These are phyloP conservation scores for Talaromyces albobiverticillius DNA, from an alignment of 2,329 filamentous ascomycete species.

Conservation along the genomic window DNA sequence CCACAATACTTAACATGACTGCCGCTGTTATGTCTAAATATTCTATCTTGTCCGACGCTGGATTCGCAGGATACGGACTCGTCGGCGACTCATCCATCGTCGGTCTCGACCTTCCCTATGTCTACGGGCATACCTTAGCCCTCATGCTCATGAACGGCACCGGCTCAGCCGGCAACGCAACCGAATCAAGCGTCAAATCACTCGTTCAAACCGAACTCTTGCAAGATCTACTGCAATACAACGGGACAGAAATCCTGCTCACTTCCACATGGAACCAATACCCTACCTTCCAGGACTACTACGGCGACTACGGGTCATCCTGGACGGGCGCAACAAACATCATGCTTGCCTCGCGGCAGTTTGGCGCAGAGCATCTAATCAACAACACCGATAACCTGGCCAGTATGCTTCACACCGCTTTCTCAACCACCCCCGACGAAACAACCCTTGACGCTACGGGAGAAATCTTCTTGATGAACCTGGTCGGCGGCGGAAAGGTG, in stretches of 20 bases:
- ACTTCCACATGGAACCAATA: not conserved
- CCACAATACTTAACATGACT: slow-evolving; percentile 60
- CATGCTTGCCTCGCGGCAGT: slow-evolving; percentile 2
- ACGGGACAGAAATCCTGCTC: slow-evolving; percentile 3
- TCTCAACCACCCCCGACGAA: slow-evolving; percentile 27
- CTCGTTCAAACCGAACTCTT: slow-evolving; percentile 1
- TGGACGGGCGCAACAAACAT: not conserved
- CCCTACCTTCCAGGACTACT: not conserved
- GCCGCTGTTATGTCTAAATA: slow-evolving; percentile 47
- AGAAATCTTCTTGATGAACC: slow-evolving; percentile 32
- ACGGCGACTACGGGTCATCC: not conserved
- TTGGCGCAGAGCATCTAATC: slow-evolving; percentile 1
- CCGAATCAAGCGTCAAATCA: not conserved
- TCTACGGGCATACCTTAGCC: not conserved
- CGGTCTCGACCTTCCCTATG: not conserved
- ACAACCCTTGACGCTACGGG: slow-evolving; percentile 30
- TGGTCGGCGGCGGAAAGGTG: slow-evolving; percentile 35
- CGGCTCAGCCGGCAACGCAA: not conserved
- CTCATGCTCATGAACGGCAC: not conserved
- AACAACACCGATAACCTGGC: slow-evolving; percentile 25
- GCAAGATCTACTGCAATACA: not conserved
- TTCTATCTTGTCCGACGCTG: slow-evolving; percentile 45
- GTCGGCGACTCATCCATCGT: not conserved
- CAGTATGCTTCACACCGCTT: slow-evolving; percentile 33
- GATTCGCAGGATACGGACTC: not conserved